Conservation (phyloP, 257 asterid genomes). For the Solanum megistacrolobum region DNA sequence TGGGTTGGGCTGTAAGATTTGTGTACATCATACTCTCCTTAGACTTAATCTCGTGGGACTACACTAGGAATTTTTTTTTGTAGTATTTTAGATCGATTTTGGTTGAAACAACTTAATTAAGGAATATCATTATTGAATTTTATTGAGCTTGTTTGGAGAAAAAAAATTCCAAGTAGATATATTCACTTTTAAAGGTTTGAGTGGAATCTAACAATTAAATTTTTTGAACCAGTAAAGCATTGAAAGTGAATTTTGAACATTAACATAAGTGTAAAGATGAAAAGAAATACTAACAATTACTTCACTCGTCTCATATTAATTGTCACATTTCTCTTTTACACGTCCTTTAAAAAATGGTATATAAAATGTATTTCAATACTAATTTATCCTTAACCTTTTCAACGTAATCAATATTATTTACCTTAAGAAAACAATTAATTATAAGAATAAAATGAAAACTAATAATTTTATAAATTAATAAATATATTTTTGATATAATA, state of each 20-base stretch:
- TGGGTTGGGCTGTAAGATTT: accelerated
- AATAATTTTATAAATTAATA: too few relatives aligned
- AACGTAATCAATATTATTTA: background rate
- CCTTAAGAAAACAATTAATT: too few relatives aligned
- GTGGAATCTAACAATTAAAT: background rate
- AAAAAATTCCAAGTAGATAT: background rate
- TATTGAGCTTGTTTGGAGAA: background rate
- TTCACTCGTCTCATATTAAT: background rate
- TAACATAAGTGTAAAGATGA: background rate
- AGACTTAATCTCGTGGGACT: background rate
- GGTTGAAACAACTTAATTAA: background rate
- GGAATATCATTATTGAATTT: background rate
- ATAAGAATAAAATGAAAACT: too few relatives aligned
- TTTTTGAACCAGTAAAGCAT: background rate
- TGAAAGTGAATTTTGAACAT: background rate
- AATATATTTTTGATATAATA: too few relatives aligned
- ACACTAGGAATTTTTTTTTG: too few relatives aligned
- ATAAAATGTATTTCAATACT: too few relatives aligned
- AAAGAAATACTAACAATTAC: background rate
- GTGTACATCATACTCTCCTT: background rate
- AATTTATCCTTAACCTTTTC: too few relatives aligned
- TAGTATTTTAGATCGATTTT: background rate
- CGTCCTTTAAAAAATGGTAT: too few relatives aligned
- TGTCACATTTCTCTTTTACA: background rate
- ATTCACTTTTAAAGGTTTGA: background rate